phyloP scores from a whole-genome alignment of 257 asterid species.

The Nicotiana sylvestris region DNA sequence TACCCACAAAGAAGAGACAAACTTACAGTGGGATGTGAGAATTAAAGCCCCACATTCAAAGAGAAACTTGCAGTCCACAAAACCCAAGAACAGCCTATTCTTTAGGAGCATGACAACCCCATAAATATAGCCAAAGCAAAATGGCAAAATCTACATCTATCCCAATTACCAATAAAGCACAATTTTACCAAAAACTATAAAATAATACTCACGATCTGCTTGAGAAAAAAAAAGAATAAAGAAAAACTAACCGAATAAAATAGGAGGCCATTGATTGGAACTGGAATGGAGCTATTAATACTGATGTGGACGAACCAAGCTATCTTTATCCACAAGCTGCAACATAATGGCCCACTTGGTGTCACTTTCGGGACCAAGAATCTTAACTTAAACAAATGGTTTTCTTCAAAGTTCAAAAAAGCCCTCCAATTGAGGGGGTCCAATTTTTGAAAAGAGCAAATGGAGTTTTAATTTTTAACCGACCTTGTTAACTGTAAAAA shows the following conservation, averaged over 20 bases:
- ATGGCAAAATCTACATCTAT: slow-evolving; percentile 9
- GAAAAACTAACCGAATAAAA: slow-evolving; percentile 21
- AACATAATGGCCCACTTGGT: slow-evolving; percentile 38
- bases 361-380: slow-evolving; percentile 22
- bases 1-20: slow-evolving; percentile 17
- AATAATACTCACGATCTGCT: not conserved
- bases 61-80: not conserved
- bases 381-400: slow-evolving; percentile 15
- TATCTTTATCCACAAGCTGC: slow-evolving; percentile 27
- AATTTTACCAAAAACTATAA: slow-evolving; percentile 22
- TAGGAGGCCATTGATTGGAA: slow-evolving; percentile 22
- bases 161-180: slow-evolving; percentile 42
- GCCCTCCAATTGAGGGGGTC: slow-evolving; percentile 21
- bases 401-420: slow-evolving; percentile 11
- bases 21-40: not conserved
- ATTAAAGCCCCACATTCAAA: not conserved
- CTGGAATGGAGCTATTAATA: slow-evolving; percentile 11
- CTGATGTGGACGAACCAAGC: not conserved
- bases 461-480: not conserved
- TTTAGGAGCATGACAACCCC: not conserved
- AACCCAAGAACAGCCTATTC: slow-evolving; percentile 21
- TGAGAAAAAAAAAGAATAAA: not conserved
- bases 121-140: not conserved
- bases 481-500: not conserved
- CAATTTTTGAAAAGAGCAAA: not conserved